phyloP scores from a whole-genome alignment of 768 basidiomycete species.

The Russula virescens region DNA sequence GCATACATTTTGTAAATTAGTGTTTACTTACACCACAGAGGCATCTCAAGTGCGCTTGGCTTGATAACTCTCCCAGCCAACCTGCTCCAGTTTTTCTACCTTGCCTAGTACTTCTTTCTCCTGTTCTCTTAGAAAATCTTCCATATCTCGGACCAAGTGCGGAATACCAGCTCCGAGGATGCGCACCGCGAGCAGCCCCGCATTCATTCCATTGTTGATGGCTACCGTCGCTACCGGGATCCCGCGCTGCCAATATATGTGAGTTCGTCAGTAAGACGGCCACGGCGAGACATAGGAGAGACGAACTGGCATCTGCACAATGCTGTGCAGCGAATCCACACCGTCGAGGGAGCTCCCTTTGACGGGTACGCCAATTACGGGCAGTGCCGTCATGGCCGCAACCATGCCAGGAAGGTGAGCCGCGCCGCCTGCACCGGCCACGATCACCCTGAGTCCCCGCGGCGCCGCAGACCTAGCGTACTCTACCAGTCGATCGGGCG shows the following conservation, averaged over 20 bases:
- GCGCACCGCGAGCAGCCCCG: conserved; percentile 83
- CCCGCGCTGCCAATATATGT: conserved; percentile 56
- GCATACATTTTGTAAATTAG: too few relatives aligned
- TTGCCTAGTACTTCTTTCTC: conserved; percentile 77
- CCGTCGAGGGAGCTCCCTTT: conserved; percentile 92
- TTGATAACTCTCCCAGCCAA: conserved; percentile 85
- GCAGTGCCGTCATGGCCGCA: conserved; percentile 85
- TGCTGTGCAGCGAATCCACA: conserved; percentile 94
- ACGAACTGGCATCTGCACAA: conserved; percentile 98
- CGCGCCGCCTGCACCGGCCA: conserved; percentile 97
- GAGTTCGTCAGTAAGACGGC: neutral
- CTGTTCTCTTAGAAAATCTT: conserved; percentile 59
- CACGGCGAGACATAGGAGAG: neutral
- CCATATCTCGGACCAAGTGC: conserved; percentile 57
- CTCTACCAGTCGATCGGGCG: conserved; percentile 76
- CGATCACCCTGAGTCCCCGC: conserved; percentile 66
- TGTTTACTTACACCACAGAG: neutral
- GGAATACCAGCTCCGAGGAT: conserved; percentile 80
- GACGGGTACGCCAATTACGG: conserved; percentile 95
- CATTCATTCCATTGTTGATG: conserved; percentile 93
- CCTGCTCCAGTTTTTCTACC: conserved; percentile 63
- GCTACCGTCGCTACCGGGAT: conserved; percentile 97
- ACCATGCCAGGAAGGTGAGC: conserved; percentile 99
- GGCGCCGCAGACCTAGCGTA: conserved; percentile 72
- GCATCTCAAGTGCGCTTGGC: conserved; percentile 30